Conservation (phyloP, 805 yeast species). For the Zygosaccharomyces kombuchaensis region DNA sequence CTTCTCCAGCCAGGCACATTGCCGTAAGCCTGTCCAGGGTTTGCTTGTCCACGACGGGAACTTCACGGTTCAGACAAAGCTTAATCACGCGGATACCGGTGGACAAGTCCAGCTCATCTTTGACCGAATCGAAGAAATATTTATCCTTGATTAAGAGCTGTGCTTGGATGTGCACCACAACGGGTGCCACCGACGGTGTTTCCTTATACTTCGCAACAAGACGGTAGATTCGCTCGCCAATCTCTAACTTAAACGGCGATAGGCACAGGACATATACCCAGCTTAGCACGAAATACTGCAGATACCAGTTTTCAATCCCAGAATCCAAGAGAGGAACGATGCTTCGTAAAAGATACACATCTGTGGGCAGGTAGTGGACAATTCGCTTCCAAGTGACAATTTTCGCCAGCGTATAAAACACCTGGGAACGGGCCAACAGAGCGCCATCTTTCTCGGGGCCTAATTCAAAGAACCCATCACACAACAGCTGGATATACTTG, state of each 20-base stretch:
- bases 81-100: slow-evolving; percentile 21
- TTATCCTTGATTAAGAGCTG: slow-evolving; percentile 31
- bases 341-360: slow-evolving; percentile 45
- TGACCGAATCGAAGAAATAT: slow-evolving; percentile 10
- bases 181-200: slow-evolving; percentile 41
- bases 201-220: slow-evolving; percentile 35
- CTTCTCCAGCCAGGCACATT: slow-evolving; percentile 7
- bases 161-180: slow-evolving; percentile 32
- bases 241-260: slow-evolving; percentile 66
- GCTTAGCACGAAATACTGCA: slow-evolving; percentile 47
- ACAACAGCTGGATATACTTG: slow-evolving; percentile 4
- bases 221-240: slow-evolving; percentile 34
- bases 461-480: slow-evolving; percentile 5
- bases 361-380: slow-evolving; percentile 55
- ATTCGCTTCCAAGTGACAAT: slow-evolving; percentile 62
- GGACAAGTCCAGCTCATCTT: slow-evolving; percentile 13
- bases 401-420: slow-evolving; percentile 59
- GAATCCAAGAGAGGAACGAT: slow-evolving; percentile 30
- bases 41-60: slow-evolving; percentile 7
- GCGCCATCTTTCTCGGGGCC: not conserved
- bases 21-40: slow-evolving; percentile 6
- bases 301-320: slow-evolving; percentile 40
- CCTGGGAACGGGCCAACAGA: slow-evolving; percentile 20
- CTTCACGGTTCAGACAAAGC: slow-evolving; percentile 1
- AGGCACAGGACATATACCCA: slow-evolving; percentile 71